These are phyloP conservation scores for Blastomyces gilchristii DNA, from an alignment of 2,329 filamentous ascomycete genomes.

Conservation along the genomic window DNA sequence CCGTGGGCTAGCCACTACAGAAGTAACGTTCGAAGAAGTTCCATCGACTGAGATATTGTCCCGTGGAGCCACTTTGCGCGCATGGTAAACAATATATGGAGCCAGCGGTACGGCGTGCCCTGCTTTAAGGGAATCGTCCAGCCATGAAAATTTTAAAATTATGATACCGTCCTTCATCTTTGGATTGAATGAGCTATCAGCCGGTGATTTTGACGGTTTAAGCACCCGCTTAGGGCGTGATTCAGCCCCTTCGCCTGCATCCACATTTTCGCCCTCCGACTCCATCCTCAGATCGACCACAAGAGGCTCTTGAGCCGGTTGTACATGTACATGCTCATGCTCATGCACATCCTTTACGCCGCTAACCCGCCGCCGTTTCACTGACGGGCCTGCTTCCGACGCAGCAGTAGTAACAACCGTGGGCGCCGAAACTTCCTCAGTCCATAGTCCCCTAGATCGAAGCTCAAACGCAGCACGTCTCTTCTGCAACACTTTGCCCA, in stretches of 20 bases:
- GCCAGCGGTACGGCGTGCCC: slow-evolving; percentile 37
- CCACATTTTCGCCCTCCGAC: slow-evolving; percentile 21
- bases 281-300: slow-evolving; percentile 25
- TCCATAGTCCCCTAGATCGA: slow-evolving; percentile 52
- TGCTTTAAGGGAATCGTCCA: slow-evolving; percentile 38
- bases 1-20: slow-evolving; percentile 8
- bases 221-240: slow-evolving; percentile 4
- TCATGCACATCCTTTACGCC: neutral
- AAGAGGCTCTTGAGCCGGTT: slow-evolving; percentile 9
- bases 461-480: slow-evolving; percentile 70
- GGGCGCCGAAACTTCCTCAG: slow-evolving; percentile 25
- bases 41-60: slow-evolving; percentile 5
- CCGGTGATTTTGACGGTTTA: slow-evolving; percentile 11
- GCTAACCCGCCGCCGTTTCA: slow-evolving; percentile 23
- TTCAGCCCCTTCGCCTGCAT: neutral
- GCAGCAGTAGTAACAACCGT: neutral
- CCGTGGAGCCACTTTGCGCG: slow-evolving; percentile 18
- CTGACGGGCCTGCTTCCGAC: slow-evolving; percentile 13
- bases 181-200: neutral
- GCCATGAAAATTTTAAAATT: slow-evolving; percentile 47
- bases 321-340: neutral
- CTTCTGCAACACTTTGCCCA: slow-evolving; percentile 62
- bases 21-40: slow-evolving; percentile 11
- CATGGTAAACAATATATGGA: slow-evolving; percentile 44
- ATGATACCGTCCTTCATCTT: slow-evolving; percentile 19